These are phyloP conservation scores for Hygrophila difformis DNA, from an alignment of 257 asterid genomes.

Conservation along the genomic window DNA sequence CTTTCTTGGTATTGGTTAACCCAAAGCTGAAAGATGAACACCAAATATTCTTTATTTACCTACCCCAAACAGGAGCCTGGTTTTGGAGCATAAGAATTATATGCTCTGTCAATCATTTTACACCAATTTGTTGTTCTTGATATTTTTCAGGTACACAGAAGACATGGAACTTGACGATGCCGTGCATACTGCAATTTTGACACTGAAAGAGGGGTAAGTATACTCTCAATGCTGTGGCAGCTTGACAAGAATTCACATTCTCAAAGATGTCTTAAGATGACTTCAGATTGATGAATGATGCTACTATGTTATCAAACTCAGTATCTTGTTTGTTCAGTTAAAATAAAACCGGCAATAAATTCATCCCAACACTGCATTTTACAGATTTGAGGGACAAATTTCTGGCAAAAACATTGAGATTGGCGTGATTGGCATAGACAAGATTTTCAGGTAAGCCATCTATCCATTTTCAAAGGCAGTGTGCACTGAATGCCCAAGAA, in stretches of 20 bases:
- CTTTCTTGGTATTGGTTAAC: no score
- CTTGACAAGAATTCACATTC: neutral
- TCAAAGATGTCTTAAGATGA: neutral
- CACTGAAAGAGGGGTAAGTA: conserved; percentile 94
- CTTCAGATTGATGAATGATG: neutral
- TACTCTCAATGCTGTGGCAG: neutral
- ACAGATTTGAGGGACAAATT: conserved; percentile 98
- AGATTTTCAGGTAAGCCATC: conserved; percentile 45
- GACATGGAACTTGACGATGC: conserved; percentile 99
- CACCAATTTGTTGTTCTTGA: no score
- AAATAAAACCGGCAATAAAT: no score
- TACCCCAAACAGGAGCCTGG: no score
- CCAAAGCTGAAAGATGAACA: no score
- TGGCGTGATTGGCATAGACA: conserved; percentile 89
- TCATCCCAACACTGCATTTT: neutral
- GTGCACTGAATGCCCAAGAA: no score
- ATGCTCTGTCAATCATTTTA: no score
- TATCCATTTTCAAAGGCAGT: neutral
- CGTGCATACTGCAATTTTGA: conserved; percentile 97
- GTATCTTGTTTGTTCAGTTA: no score
- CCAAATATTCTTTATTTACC: no score
- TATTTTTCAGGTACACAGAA: conserved; percentile 70
- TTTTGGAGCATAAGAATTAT: no score
- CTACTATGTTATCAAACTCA: neutral
- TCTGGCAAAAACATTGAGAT: conserved; percentile 95